Base-by-base conservation (phyloP, 768 basidiomycete species). In the Rhizopogon vinicolor region DNA sequence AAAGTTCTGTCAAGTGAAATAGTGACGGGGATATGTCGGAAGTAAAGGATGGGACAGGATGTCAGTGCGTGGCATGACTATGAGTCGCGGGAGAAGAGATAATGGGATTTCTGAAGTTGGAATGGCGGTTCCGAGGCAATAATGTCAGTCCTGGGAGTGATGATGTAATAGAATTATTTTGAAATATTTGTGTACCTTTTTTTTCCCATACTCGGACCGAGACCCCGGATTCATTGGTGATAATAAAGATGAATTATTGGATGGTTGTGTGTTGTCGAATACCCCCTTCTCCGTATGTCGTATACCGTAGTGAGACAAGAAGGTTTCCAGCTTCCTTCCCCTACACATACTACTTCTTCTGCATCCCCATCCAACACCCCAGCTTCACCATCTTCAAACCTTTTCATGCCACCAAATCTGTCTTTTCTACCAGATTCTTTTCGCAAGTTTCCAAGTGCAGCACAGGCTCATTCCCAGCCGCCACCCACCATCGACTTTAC, bases 301-400 rank as follows among this genome's bases (percentile, higher is more conserved):
- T 68, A 70, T 66, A 55, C 66, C 3, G 61, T 69, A 56, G 66
- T 89, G 60, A 75, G 87, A 57, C 84, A 87, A 65, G 85, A 89
- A 72, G 89, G 89, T 62, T 91, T 91, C 68, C 84, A 87, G 58
- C 63, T 85, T 37, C 79, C 82, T 19, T 75, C 75, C 45, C 77
- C 82, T 22, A 66, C 75, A 5, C 65, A 65, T 39, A 68, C 67
- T 1, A 51, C 41, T 25, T 41, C 55, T 18, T 44, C 55, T 0
- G 55, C 69, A 0, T 64, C 69, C 22, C 41, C 58, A 2, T 44
- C 55, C 29, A 52, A 60, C 7, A 58, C 49, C 33, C 64, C 62
- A 61, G 70, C 58, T 57, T 70, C 37, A 46, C 70, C 59, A 53
- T 60, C 61, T 52, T 57, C 62, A 57, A 59, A 58, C 62, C 70